Evolutionary conservation across 1,139 yeast genomes (phyloP), one percentile per base, ranked within the genome.

Genomic region (Nakaseomyces uthaithaninus): DNA sequence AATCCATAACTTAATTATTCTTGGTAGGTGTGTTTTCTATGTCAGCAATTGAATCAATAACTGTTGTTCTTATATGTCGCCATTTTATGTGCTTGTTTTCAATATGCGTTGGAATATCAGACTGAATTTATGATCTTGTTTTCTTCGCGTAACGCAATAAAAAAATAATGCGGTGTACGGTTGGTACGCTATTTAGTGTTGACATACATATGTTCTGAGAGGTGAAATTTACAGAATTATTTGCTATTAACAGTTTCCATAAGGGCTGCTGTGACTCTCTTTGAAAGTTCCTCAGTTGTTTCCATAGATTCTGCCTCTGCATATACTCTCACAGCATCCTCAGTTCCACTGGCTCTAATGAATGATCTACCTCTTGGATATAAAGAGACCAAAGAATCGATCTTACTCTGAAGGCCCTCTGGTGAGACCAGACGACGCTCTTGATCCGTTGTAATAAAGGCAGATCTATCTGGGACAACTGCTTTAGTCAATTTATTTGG

Each of bases 321-420:
- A 53, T 91, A 91, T 8, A 91, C 85, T 54, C 98, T 75, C 2
- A 91, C 97, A 0, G 95, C 97, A 62, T 93, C 94, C 61, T 91
- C 99, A 2, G 99, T 91, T 14, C 98, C 99, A 47, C 95, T 83
- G 8, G 99, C 97, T 52, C 99, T 76, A 3, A 91, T 97, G 63
- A 91, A 91, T 2, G 94, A 80, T 57, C 98, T 73, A 2, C 93
- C 97, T 23, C 67, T 61, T 0, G 68, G 59, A 53, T 69, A 80
- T 53, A 74, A 65, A 16, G 66, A 57, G 11, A 89, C 91, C 39
- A 74, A 59, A 2, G 55, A 69, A 59, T 91, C 94, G 42, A 91
- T 86, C 51, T 75, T 63, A 1, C 53, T 68, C 64, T 91, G 98
- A 47, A 93, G 62, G 0, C 93, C 95, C 2, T 52, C 65, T 3